phyloP scores from a whole-genome alignment of 768 basidiomycete genomes.

The Cubamyces sp. region DNA sequence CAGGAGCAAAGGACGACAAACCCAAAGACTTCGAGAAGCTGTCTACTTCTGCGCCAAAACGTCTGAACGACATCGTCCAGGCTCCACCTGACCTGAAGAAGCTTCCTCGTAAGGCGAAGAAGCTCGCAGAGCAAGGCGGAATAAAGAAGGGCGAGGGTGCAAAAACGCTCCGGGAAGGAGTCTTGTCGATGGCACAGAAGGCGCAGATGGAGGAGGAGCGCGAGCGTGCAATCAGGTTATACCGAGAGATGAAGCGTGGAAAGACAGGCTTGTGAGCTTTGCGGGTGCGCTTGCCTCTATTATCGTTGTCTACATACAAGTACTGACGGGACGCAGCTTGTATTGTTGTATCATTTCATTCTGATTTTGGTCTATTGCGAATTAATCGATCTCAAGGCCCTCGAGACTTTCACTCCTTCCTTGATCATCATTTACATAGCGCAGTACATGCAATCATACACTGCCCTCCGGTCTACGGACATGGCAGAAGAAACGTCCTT shows the following conservation, averaged over 20 bases:
- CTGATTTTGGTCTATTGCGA: too few species aligned
- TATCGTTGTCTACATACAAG: not conserved
- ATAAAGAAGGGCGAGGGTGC: slow-evolving; percentile 25
- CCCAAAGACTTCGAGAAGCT: slow-evolving; percentile 52
- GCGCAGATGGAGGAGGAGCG: slow-evolving; percentile 78
- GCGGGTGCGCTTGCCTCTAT: not conserved
- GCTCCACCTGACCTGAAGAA: slow-evolving; percentile 68
- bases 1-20: slow-evolving; percentile 16
- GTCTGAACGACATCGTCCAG: slow-evolving; percentile 72
- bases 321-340: not conserved
- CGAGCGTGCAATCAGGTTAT: slow-evolving; percentile 66
- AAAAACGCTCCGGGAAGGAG: slow-evolving; percentile 42
- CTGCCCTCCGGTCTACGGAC: too few species aligned
- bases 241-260: slow-evolving; percentile 68
- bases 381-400: too few species aligned
- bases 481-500: not conserved
- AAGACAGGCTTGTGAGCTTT: slow-evolving; percentile 26
- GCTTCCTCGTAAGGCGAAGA: slow-evolving; percentile 52
- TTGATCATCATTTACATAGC: too few species aligned
- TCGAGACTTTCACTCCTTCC: too few species aligned
- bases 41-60: slow-evolving; percentile 60
- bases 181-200: slow-evolving; percentile 76
- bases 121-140: slow-evolving; percentile 26
- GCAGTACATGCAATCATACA: too few species aligned
- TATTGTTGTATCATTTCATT: not conserved